Conservation (phyloP, 2,329 filamentous ascomycete genomes). For the Talaromyces islandicus region DNA sequence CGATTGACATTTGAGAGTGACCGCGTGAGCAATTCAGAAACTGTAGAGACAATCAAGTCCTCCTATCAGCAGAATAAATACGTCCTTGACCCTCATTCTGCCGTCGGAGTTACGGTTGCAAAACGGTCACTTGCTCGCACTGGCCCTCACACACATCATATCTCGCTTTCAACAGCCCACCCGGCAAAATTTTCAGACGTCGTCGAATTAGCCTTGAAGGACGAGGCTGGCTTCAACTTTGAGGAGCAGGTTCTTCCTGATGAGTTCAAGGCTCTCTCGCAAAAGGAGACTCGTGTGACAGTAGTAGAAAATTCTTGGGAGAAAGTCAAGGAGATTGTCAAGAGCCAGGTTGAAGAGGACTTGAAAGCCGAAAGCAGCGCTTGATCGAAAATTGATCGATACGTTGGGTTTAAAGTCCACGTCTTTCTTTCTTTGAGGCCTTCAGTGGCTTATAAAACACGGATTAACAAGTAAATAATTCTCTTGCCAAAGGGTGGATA, state of each 20-base stretch:
- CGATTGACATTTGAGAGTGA: constrained; percentile 76
- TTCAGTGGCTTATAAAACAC: not conserved
- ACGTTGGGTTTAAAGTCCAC: not conserved
- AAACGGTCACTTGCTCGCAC: constrained; percentile 59
- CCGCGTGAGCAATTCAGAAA: constrained; percentile 58
- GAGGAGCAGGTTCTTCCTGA: constrained; percentile 64
- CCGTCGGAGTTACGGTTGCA: constrained; percentile 76
- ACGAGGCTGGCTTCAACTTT: constrained; percentile 69
- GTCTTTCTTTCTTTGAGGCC: not conserved
- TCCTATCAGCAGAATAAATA: constrained; percentile 43
- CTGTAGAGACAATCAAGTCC: constrained; percentile 55
- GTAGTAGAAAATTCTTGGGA: constrained; percentile 64
- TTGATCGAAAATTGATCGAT: not conserved
- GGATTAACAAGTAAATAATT: not conserved
- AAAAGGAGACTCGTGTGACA: constrained; percentile 68
- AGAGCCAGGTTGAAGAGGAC: constrained; percentile 56
- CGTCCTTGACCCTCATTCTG: constrained; percentile 87
- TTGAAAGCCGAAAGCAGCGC: not conserved
- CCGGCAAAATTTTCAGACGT: constrained; percentile 90
- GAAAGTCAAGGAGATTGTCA: constrained; percentile 68
- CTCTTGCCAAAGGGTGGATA: not conserved
- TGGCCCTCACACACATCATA: constrained; percentile 52
- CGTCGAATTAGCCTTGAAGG: constrained; percentile 71
- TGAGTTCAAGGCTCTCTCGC: constrained; percentile 74
- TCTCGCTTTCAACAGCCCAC: constrained; percentile 88